phyloP scores from a whole-genome alignment of 345 rosid species.

The Physaria fendleri region DNA sequence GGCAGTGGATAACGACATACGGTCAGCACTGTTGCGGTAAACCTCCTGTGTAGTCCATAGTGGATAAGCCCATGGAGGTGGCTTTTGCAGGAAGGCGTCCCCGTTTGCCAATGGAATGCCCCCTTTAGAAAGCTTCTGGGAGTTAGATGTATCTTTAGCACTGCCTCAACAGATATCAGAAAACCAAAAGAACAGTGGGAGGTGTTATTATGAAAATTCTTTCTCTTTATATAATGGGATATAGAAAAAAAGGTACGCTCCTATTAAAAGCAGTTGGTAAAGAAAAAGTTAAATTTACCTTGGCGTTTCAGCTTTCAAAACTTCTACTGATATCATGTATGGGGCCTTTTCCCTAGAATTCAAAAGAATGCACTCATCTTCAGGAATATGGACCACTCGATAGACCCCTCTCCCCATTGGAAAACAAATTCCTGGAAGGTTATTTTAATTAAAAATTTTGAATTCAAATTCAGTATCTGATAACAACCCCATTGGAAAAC shows the following conservation, averaged over 20 bases:
- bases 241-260: too few species aligned
- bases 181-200: conserved; percentile 15
- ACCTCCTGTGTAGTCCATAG: conserved; percentile 89
- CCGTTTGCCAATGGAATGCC: conserved; percentile 97
- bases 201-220: not conserved
- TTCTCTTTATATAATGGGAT: too few species aligned
- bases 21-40: conserved; percentile 89
- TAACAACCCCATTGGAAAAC: conserved; percentile 99
- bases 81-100: conserved; percentile 87
- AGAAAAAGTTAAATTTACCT: too few species aligned
- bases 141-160: conserved; percentile 53
- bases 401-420: conserved; percentile 95
- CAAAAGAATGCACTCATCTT: conserved; percentile 91
- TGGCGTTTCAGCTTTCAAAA: conserved; percentile 74
- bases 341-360: conserved; percentile 99
- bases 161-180: conserved; percentile 39
- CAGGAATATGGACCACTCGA: conserved; percentile 91
- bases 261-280: too few species aligned
- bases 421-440: conserved; percentile 75
- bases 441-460: too few species aligned
- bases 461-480: too few species aligned
- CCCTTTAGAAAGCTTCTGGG: conserved; percentile 83
- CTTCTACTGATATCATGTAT: conserved; percentile 78
- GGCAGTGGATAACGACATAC: conserved; percentile 91
- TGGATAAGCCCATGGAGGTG: conserved; percentile 99